Percentiles rank a stretch among this genome's conserved stretches.
Conservation (phyloP, 108 stramenopile species). For the Cyclotella atomus region DNA sequence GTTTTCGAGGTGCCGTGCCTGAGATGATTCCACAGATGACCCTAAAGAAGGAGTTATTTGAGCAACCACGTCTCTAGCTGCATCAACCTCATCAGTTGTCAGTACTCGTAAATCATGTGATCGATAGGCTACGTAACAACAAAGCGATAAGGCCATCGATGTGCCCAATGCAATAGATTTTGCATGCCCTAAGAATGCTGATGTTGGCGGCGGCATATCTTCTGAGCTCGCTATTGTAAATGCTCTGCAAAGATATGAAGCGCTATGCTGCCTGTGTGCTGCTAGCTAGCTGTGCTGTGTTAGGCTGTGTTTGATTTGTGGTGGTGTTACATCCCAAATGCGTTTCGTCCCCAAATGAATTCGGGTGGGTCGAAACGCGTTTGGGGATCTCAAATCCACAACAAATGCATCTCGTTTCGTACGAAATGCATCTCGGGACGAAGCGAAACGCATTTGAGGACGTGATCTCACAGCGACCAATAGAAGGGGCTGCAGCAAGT, state of each 20-base stretch:
- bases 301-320: background rate
- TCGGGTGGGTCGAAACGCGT: no score
- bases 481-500: no score
- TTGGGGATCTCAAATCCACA: no score
- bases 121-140: conserved; percentile 19
- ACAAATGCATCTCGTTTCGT: no score
- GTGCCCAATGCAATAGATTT: background rate
- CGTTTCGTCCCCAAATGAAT: no score
- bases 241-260: no score
- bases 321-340: no score
- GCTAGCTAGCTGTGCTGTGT: background rate
- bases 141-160: conserved; percentile 3
- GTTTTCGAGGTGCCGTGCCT: conserved; percentile 13
- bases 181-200: background rate
- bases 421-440: no score
- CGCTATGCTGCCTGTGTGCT: no score
- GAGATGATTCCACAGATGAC: background rate
- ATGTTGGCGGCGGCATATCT: background rate
- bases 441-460: no score
- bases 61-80: conserved; percentile 19
- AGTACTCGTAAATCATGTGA: conserved; percentile 31
- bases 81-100: conserved; percentile 9
- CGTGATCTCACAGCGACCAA: no score
- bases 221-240: no score
- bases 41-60: conserved; percentile 2